Percentiles rank a stretch among this genome's conserved stretches.
These are phyloP conservation scores for Umbelopsis vinacea DNA, from an alignment of 192 early-diverging fungal genomes.

Conservation along the genomic window DNA sequence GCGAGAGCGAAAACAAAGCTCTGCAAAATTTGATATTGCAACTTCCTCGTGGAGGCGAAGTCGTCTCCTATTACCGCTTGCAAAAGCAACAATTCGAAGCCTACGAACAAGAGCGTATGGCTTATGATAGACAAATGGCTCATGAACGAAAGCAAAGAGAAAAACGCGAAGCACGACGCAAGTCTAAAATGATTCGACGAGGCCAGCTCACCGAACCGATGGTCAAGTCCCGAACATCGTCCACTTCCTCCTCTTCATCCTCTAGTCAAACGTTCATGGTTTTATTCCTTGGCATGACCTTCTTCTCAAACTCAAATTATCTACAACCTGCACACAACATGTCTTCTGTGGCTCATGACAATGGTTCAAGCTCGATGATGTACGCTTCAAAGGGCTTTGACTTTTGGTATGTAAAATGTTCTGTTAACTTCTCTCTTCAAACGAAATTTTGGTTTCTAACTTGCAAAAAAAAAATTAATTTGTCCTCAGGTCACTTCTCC, in stretches of 20 bases:
- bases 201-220: not conserved
- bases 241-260: conserved; percentile 10
- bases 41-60: conserved; percentile 46
- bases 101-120: conserved; percentile 7
- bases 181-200: not conserved
- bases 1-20: conserved; percentile 48
- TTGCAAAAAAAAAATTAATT: too few relatives aligned
- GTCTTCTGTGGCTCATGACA: not conserved
- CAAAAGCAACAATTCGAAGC: conserved; percentile 22
- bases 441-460: too few relatives aligned
- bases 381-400: not conserved
- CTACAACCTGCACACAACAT: not conserved
- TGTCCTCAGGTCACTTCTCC: not conserved
- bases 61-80: conserved; percentile 18
- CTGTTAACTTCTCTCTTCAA: not conserved
- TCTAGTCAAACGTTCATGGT: conserved; percentile 50
- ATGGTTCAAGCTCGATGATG: not conserved
- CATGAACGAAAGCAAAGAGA: conserved; percentile 6
- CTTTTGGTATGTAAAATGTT: not conserved
- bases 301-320: conserved; percentile 33
- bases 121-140: not conserved
- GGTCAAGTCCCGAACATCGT: not conserved
- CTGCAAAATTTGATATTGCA: conserved; percentile 43
- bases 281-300: conserved; percentile 53
- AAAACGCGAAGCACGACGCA: conserved; percentile 15